Base-by-base conservation (phyloP, 2,329 filamentous ascomycete species). In the Talaromyces sp. region DNA sequence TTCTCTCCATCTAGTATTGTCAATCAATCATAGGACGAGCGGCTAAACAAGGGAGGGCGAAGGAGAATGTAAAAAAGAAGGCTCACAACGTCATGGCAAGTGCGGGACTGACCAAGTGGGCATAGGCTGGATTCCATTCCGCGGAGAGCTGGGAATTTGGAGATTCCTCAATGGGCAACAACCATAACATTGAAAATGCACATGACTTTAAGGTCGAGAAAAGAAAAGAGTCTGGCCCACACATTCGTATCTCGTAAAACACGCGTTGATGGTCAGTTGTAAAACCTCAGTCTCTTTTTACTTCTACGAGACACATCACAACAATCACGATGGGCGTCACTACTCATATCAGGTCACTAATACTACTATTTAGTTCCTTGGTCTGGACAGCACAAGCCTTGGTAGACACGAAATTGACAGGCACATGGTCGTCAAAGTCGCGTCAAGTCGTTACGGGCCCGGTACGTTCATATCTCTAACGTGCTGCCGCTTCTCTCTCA, bases 391-490 rank as follows among this genome's bases (percentile, higher is more conserved):
- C 76, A 58, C 76, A 77, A 60, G 78, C 81, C 37, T 77, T 75
- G 73, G 70, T 74, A 43, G 80, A 84, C 68, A 74, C 80, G 37
- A 78, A 84, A 61, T 78, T 91, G 37, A 83, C 87, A n/a, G 89
- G 89, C 66, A 91, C 89, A 66, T 92, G 89, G 89, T 85, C 86
- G 16, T 89, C 87, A 54, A 92, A 91, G 76, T 89, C 87, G 31
- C 86, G 85, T 73, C 85, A 86, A 67, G 89, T 90, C 47, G 73
- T 90, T 52, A 91, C 89, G 9, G 89, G 89, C 52, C 85, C 88
- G 62, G 89, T 90, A 85, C 14, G 64, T 49, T 22, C 16, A 24
- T 66, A 81, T 79, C n/a, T 35, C 39, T 50, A 6, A 22, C 2
- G 41, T 59, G 41, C 52, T 35, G n/a, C 13, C 9, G 39, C n/a